These are phyloP conservation scores for Chlamydomonas sphaeroides DNA, from an alignment of 139 green algal genomes.

Conservation along the genomic window DNA sequence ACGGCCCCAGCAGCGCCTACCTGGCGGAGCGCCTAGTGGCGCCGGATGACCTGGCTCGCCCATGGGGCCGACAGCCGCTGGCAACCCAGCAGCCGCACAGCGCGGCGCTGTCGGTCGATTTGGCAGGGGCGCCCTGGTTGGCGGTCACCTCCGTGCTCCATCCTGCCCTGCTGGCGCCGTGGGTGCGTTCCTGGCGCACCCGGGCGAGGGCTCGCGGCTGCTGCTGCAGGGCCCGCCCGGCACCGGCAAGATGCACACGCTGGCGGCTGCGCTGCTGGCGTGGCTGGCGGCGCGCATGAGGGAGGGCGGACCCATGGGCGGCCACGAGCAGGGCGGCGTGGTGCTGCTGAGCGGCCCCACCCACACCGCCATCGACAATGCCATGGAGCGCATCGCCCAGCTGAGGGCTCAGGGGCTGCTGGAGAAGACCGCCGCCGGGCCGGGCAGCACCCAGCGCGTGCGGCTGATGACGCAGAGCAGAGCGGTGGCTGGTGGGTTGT, in stretches of 20 bases:
- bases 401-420: no score
- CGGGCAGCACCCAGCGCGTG: no score
- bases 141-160: neutral
- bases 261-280: neutral
- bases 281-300: conserved; percentile 6
- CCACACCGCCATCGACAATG: conserved; percentile 23
- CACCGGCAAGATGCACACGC: conserved; percentile 42
- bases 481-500: no score
- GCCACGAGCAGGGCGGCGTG: neutral
- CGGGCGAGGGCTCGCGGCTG: neutral
- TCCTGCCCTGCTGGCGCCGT: neutral
- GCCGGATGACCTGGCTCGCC: no score
- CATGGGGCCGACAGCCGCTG: no score
- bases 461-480: no score
- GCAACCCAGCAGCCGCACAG: no score
- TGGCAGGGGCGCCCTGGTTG: no score
- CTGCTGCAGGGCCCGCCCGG: conserved; percentile 22
- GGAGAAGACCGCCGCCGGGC: no score
- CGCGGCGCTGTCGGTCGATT: no score
- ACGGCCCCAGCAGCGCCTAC: conserved; percentile 28
- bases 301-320: conserved; percentile 16
- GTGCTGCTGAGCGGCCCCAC: conserved; percentile 27
- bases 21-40: neutral
- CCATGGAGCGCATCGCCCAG: conserved; percentile 19
- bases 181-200: neutral